phyloP scores from a whole-genome alignment of 2,329 filamentous ascomycete species.

The Nothomitra cinnamomea region DNA sequence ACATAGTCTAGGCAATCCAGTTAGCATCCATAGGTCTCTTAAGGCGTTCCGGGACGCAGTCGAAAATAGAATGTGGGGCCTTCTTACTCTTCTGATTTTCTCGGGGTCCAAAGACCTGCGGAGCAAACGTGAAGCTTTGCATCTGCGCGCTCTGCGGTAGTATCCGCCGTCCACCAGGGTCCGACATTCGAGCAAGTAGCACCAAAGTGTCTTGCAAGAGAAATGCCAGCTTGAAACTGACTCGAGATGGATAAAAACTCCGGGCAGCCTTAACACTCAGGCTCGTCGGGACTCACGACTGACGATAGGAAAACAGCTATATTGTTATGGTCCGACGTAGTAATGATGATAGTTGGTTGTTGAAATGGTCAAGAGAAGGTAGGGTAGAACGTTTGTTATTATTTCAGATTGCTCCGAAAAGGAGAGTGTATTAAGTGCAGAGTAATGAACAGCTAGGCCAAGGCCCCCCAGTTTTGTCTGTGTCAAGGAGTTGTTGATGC shows the following conservation, averaged over 20 bases:
- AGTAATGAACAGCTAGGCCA: neutral
- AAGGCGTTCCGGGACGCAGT: neutral
- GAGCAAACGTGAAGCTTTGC: slow-evolving; percentile 62
- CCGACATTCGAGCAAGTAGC: slow-evolving; percentile 14
- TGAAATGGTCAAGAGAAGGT: too few species aligned
- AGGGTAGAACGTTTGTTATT: neutral
- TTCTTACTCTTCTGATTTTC: slow-evolving; percentile 72
- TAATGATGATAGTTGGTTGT: too few species aligned
- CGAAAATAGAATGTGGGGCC: slow-evolving; percentile 2
- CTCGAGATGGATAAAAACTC: neutral
- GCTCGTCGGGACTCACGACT: neutral
- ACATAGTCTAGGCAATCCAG: slow-evolving; percentile 59
- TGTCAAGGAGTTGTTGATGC: neutral
- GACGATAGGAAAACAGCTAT: too few species aligned
- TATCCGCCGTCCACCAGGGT: slow-evolving; percentile 42
- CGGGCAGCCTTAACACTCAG: neutral
- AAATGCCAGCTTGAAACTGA: neutral
- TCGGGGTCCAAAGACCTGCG: slow-evolving; percentile 43
- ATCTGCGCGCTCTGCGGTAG: slow-evolving; percentile 52
- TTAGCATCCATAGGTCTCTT: neutral
- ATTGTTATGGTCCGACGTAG: too few species aligned
- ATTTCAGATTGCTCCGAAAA: slow-evolving; percentile 2
- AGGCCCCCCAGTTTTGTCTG: neutral
- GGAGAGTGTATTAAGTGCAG: neutral
- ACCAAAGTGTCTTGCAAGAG: neutral